A percentile compares a stretch with the other conserved stretches of the same genome.
These are phyloP conservation scores for Citrus mangshanensis DNA, from an alignment of 345 rosid species.

Conservation along the genomic window DNA sequence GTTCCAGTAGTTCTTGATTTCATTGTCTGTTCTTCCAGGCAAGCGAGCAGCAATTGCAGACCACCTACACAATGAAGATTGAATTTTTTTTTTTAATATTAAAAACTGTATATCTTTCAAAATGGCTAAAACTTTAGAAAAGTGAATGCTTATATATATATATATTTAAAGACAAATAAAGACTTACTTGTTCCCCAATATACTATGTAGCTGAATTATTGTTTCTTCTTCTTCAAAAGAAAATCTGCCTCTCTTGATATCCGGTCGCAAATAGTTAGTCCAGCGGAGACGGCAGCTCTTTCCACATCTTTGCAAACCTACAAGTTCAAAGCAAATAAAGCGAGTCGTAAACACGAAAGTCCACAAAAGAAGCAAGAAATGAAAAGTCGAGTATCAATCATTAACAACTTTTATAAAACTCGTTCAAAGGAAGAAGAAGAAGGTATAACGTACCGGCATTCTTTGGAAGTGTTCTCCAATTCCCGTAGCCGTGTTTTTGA, in stretches of 20 bases:
- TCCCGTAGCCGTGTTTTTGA: slow-evolving; percentile 73
- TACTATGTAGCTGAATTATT: slow-evolving; percentile 63
- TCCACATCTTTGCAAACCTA: slow-evolving; percentile 67
- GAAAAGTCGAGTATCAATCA: neutral
- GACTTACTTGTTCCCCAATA: slow-evolving; percentile 71
- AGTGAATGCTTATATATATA: neutral
- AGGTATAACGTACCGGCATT: slow-evolving; percentile 57
- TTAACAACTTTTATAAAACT: neutral
- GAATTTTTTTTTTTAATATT: neutral
- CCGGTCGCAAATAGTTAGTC: slow-evolving; percentile 79
- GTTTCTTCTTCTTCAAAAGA: slow-evolving; percentile 74
- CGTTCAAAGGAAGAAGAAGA: neutral
- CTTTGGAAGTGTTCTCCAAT: slow-evolving; percentile 87
- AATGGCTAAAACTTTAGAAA: neutral
- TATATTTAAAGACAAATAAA: neutral
- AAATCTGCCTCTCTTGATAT: slow-evolving; percentile 69
- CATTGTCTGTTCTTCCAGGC: slow-evolving; percentile 87
- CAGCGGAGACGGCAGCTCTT: slow-evolving; percentile 79
- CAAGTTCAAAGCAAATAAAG: neutral
- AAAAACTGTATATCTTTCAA: neutral
- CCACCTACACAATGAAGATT: slow-evolving; percentile 41
- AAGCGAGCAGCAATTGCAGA: slow-evolving; percentile 76
- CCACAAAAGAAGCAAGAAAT: neutral
- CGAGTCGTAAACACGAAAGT: neutral
- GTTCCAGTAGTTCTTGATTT: slow-evolving; percentile 84